A percentile compares a stretch with the other conserved stretches of the same genome.
These are phyloP conservation scores for Leptoxyphium fumago DNA, from an alignment of 2,329 filamentous ascomycete species.

Conservation along the genomic window DNA sequence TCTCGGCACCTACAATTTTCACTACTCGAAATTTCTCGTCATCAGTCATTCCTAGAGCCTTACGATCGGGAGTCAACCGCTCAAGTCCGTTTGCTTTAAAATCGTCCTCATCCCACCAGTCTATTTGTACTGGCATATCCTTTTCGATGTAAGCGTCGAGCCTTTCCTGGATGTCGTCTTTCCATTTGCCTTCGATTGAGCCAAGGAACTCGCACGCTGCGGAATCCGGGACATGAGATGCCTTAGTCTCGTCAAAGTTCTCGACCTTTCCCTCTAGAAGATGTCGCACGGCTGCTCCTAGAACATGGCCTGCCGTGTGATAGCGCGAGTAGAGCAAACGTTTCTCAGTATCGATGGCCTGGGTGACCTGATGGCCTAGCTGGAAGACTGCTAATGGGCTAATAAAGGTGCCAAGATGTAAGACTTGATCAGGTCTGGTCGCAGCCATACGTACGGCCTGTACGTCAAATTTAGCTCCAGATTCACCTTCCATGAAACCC, in stretches of 20 bases:
- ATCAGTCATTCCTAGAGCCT: constrained; percentile 22
- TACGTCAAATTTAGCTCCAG: too few species aligned
- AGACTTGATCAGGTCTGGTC: too few species aligned
- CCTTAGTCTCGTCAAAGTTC: constrained; percentile 52
- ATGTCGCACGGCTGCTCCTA: constrained; percentile 51
- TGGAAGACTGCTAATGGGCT: constrained; percentile 21
- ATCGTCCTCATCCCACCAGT: constrained; percentile 53
- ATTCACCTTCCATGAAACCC: too few species aligned
- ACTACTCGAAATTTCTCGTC: constrained; percentile 52
- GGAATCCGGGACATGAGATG: constrained; percentile 54
- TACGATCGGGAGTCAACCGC: constrained; percentile 39
- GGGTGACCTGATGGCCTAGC: constrained; percentile 33
- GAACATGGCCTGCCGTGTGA: constrained; percentile 60
- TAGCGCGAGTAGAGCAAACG: constrained; percentile 50
- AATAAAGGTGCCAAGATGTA: background rate
- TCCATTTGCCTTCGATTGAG: constrained; percentile 48
- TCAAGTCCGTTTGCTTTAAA: constrained; percentile 41
- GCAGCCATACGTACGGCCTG: too few species aligned
- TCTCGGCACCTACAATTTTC: constrained; percentile 51
- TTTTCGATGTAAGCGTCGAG: constrained; percentile 44
- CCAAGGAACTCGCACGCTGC: constrained; percentile 56
- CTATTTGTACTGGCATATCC: constrained; percentile 45
- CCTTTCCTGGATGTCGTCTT: constrained; percentile 45
- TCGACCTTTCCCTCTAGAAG: constrained; percentile 38
- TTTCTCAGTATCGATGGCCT: constrained; percentile 46